These are phyloP conservation scores for Diplodia seriata DNA, from an alignment of 2,329 filamentous ascomycete genomes.

Conservation along the genomic window DNA sequence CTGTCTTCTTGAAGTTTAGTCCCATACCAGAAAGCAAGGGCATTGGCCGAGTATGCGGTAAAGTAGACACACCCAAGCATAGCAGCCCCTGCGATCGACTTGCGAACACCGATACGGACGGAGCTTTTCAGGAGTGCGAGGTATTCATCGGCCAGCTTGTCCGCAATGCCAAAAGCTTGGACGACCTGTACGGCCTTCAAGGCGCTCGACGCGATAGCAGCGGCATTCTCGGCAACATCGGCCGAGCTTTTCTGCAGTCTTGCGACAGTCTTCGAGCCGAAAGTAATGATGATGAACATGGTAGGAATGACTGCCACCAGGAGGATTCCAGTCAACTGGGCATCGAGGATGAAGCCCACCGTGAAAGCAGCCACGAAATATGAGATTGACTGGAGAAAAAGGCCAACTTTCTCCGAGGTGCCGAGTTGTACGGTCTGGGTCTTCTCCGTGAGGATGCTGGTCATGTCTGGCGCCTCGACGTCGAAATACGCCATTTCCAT, in stretches of 20 bases:
- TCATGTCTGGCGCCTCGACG: slow-evolving; percentile 58
- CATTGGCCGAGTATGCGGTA: slow-evolving; percentile 55
- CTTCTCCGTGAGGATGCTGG: slow-evolving; percentile 54
- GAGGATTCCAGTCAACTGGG: slow-evolving; percentile 52
- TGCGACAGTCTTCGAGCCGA: slow-evolving; percentile 52
- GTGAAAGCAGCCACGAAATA: slow-evolving; percentile 56
- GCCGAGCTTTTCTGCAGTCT: slow-evolving; percentile 50
- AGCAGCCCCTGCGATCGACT: slow-evolving; percentile 49
- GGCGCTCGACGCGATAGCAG: slow-evolving; percentile 54
- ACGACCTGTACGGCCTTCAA: slow-evolving; percentile 56
- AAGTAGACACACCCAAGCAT: slow-evolving; percentile 56
- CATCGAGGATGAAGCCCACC: slow-evolving; percentile 55
- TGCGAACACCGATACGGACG: slow-evolving; percentile 49
- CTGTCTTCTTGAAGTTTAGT: slow-evolving; percentile 36
- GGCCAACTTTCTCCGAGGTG: slow-evolving; percentile 56
- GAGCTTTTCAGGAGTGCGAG: slow-evolving; percentile 44
- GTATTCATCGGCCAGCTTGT: slow-evolving; percentile 50
- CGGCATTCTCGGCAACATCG: slow-evolving; percentile 51
- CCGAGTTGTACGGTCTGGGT: slow-evolving; percentile 56
- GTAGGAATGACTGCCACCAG: slow-evolving; percentile 57
- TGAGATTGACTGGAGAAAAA: slow-evolving; percentile 55
- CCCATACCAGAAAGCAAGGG: slow-evolving; percentile 56
- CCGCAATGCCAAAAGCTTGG: slow-evolving; percentile 56
- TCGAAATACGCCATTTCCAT: slow-evolving; percentile 62
- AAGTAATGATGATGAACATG: slow-evolving; percentile 53